Evolutionary conservation across 2,329 filamentous ascomycete species (phyloP).

Genomic region (Colletotrichum tamarilloi): DNA sequence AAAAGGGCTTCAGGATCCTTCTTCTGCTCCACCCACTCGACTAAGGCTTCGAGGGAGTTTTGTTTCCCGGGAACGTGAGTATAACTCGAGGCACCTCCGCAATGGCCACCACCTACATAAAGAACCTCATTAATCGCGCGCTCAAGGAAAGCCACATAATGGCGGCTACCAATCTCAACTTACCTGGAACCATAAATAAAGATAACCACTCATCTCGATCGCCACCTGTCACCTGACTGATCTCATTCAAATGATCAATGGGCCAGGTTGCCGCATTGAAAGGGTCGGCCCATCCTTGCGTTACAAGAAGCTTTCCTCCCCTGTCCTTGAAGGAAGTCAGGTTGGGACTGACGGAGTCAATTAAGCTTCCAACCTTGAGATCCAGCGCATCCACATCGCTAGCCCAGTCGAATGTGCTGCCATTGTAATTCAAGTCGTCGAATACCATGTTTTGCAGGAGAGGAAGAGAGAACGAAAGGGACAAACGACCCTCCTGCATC

Average conservation of each 20-base stretch:
- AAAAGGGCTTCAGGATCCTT: background rate
- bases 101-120: background rate
- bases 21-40: slow-evolving; percentile 14
- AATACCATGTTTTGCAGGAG: slow-evolving; percentile 29
- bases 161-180: fast-evolving
- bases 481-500: slow-evolving; percentile 6
- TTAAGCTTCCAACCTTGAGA: slow-evolving; percentile 9
- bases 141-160: background rate
- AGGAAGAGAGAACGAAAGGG: slow-evolving; percentile 22
- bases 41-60: slow-evolving; percentile 7
- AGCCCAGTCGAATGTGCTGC: slow-evolving; percentile 16
- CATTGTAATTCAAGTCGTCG: slow-evolving; percentile 15
- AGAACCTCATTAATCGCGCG: no score
- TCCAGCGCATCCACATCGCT: slow-evolving; percentile 13
- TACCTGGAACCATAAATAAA: slow-evolving; percentile 15
- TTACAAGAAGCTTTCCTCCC: slow-evolving; percentile 5
- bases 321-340: slow-evolving; percentile 15
- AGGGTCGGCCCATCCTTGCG: slow-evolving; percentile 18
- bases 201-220: slow-evolving; percentile 1
- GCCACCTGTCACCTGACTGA: slow-evolving; percentile 42
- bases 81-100: slow-evolving; percentile 13
- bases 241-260: slow-evolving; percentile 38
- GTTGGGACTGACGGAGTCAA: slow-evolving; percentile 14
- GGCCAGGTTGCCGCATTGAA: slow-evolving; percentile 24
- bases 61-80: slow-evolving; percentile 19